These are phyloP conservation scores for Zygoascus tannicola DNA, from an alignment of 805 yeast species.

Conservation along the genomic window DNA sequence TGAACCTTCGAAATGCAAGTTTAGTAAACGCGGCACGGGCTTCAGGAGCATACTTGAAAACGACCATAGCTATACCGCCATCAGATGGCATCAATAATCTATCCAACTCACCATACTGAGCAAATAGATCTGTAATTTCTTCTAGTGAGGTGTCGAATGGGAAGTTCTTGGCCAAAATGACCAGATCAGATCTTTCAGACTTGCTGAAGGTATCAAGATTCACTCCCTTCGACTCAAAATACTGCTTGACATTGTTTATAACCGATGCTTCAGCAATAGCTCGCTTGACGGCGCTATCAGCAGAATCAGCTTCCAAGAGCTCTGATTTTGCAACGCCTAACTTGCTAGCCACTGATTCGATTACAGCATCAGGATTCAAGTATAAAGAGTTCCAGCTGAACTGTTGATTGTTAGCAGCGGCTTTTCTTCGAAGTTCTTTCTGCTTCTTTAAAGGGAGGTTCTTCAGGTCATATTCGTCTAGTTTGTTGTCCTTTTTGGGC, in stretches of 20 bases:
- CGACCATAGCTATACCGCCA: conserved; percentile 91
- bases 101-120: conserved; percentile 68
- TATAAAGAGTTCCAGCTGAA: conserved; percentile 94
- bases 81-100: conserved; percentile 90
- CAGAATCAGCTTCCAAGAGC: conserved; percentile 76
- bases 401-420: conserved; percentile 74
- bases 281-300: conserved; percentile 87
- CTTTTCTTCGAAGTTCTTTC: conserved; percentile 70
- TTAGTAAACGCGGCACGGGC: conserved; percentile 88
- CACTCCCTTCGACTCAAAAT: conserved; percentile 77
- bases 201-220: conserved; percentile 64
- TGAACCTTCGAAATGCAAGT: conserved; percentile 78
- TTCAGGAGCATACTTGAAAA: conserved; percentile 69
- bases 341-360: conserved; percentile 78
- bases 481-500: conserved; percentile 65
- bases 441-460: conserved; percentile 91
- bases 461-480: conserved; percentile 86
- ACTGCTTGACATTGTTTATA: conserved; percentile 80
- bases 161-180: conserved; percentile 80
- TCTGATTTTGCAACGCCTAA: conserved; percentile 78
- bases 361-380: conserved; percentile 84
- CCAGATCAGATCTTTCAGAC: conserved; percentile 66
- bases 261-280: conserved; percentile 97
- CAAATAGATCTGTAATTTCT: conserved; percentile 75
- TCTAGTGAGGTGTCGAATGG: conserved; percentile 77